These are phyloP conservation scores for Notholithocarpus densiflorus DNA, from an alignment of 306 rosid genomes.

Conservation along the genomic window DNA sequence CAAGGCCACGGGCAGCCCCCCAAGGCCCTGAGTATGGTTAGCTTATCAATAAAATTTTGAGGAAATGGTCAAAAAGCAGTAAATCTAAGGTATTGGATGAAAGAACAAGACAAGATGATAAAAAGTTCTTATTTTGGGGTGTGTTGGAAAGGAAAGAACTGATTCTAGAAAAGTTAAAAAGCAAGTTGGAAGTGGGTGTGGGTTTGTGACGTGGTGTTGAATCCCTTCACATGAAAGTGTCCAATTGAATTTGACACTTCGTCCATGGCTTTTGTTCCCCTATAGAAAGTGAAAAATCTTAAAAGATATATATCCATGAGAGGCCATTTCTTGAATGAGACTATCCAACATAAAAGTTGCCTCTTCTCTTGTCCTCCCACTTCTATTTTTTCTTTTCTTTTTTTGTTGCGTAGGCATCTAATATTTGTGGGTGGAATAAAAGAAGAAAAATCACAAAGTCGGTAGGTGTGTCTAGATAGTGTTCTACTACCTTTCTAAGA, in stretches of 20 bases:
- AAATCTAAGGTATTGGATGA: no score
- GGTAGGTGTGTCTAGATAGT: not conserved
- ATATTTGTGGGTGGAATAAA: not conserved
- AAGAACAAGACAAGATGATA: no score
- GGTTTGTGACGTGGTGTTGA: constrained; percentile 3
- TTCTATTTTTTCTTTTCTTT: not conserved
- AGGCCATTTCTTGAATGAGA: not conserved
- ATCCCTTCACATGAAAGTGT: constrained; percentile 6
- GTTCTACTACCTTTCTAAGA: not conserved
- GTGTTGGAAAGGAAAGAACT: not conserved
- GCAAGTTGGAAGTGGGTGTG: constrained; percentile 4
- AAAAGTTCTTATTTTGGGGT: no score
- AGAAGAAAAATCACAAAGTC: not conserved
- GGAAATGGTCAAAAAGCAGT: no score
- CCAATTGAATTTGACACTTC: not conserved
- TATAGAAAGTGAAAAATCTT: not conserved
- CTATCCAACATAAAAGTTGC: not conserved
- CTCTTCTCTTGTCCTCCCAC: not conserved
- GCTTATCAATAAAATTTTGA: no score
- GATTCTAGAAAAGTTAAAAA: not conserved
- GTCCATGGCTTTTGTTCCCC: not conserved
- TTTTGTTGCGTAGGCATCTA: not conserved
- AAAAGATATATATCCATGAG: not conserved
- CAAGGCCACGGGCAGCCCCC: no score
- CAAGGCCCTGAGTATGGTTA: no score